Evolutionary conservation across 2,329 filamentous ascomycete genomes (phyloP), one percentile per base, ranked within the genome.

Genomic region (Allantophomopsis lycopodina): DNA sequence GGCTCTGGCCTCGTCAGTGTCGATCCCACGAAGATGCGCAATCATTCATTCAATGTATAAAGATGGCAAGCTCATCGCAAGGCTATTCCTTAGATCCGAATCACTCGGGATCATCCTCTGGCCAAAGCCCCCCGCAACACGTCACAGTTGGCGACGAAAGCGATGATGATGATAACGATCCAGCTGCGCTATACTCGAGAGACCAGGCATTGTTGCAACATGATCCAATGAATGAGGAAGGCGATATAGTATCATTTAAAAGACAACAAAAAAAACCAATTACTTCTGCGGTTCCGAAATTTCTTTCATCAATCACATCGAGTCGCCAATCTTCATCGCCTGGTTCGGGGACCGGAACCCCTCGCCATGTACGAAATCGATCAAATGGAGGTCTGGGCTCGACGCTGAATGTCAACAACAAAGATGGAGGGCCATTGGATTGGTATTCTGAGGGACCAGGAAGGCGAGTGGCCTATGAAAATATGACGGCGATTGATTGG

Each of bases 401-500:
- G 7, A 38, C 36, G 23, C 45, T 37, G 35, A 40, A 39, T 18
- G 42, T 37, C 18, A 20, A 42, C 15, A 34, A 7, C n/a, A 73
- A 75, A 46, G 67, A 74, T 49, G 65, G 61, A 39, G 53, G 57
- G 21, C 60, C 68, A 4, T 57, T 69, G 35, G 89, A 96, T 59
- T 96, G 89, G 89, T 83, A 93, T 55, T 71, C 81, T 36, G 89
- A 95, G 59, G 87, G 86, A 1, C 87, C 85, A 0, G 88, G 88
- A 1, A 76, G 86, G 39, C 76, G 91, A 54, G 88, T 95, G 31
- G 89, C 84, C 40, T 98, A 98, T 63, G 89, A 95, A 55, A 83
- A 98, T 61, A 68, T 95, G 57, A 95, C 89, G 13, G 89, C 91
- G 42, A 98, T 98, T 57, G 91, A 98, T 64, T 98, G 91, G 91